A percentile compares a stretch with the other conserved stretches of the same genome.
Evolutionary conservation across 1,139 yeast genomes (phyloP).

Genomic region (Kodamaea alishanica): DNA sequence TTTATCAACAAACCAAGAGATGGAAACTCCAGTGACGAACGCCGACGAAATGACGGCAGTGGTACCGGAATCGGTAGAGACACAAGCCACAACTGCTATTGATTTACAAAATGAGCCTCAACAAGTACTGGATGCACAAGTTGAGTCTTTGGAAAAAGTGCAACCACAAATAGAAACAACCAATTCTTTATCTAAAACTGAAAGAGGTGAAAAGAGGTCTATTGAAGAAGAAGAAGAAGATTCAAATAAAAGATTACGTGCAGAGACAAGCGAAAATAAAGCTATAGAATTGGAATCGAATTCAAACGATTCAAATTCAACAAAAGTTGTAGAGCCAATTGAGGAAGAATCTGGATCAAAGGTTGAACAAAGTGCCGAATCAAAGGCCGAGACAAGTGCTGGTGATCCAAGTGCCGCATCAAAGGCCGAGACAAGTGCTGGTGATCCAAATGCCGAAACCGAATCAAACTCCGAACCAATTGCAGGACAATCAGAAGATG

Average conservation of each 20-base stretch:
- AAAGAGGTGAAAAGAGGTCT: not conserved
- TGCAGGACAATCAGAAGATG: not conserved
- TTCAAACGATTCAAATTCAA: too few species aligned
- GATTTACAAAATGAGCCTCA: too few species aligned
- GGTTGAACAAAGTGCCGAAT: not conserved
- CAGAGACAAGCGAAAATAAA: slow-evolving; percentile 2
- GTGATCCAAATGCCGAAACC: too few species aligned
- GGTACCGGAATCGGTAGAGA: too few species aligned
- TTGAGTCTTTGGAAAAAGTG: not conserved
- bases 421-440: not conserved
- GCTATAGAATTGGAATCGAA: too few species aligned
- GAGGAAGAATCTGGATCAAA: not conserved
- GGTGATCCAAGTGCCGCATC: not conserved
- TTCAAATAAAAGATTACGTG: slow-evolving; percentile 6
- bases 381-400: not conserved
- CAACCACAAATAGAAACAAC: not conserved
- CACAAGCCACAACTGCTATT: too few species aligned
- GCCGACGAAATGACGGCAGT: too few species aligned
- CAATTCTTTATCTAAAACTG: not conserved
- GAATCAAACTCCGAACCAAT: not conserved
- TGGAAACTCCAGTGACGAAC: too few species aligned
- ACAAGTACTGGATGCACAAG: not conserved
- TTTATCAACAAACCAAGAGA: too few species aligned
- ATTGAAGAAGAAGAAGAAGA: slow-evolving; percentile 5
- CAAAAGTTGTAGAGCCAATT: too few species aligned